Conservation (phyloP, 176 grass and related monocot genomes). For the Lolium multiflorum region DNA sequence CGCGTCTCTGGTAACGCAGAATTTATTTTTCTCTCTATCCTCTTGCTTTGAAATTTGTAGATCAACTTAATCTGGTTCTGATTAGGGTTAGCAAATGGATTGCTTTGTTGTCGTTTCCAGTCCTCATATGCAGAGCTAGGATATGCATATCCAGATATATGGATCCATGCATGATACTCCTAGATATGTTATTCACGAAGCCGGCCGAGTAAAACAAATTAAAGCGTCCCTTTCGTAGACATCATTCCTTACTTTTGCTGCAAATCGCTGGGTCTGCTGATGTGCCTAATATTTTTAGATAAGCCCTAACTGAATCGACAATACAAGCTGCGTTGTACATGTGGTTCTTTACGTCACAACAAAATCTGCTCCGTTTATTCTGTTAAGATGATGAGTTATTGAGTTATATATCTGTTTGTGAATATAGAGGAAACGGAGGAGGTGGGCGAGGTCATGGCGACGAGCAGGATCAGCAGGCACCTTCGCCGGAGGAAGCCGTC, state of each 20-base stretch:
- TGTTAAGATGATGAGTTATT: neutral
- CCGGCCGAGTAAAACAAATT: constrained; percentile 12
- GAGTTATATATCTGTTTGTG: neutral
- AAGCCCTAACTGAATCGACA: neutral
- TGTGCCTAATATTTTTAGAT: neutral
- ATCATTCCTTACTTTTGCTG: neutral
- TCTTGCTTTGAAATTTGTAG: neutral
- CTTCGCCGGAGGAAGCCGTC: neutral
- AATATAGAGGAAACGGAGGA: neutral
- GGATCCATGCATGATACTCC: neutral
- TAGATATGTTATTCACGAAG: neutral
- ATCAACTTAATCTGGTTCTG: neutral
- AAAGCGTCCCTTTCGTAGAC: neutral
- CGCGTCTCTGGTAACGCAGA: neutral
- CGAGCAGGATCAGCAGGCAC: neutral
- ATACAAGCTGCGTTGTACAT: neutral
- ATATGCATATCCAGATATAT: constrained; percentile 13
- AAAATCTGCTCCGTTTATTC: neutral
- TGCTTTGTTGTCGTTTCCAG: neutral
- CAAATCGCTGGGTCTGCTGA: neutral
- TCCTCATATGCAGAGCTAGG: neutral
- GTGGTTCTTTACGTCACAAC: neutral
- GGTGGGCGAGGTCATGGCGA: constrained; percentile 7
- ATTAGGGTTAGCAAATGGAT: neutral
- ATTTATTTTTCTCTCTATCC: neutral